Evolutionary conservation across 2,329 filamentous ascomycete species (phyloP).

Genomic region (Pseudocercospora ulei): DNA sequence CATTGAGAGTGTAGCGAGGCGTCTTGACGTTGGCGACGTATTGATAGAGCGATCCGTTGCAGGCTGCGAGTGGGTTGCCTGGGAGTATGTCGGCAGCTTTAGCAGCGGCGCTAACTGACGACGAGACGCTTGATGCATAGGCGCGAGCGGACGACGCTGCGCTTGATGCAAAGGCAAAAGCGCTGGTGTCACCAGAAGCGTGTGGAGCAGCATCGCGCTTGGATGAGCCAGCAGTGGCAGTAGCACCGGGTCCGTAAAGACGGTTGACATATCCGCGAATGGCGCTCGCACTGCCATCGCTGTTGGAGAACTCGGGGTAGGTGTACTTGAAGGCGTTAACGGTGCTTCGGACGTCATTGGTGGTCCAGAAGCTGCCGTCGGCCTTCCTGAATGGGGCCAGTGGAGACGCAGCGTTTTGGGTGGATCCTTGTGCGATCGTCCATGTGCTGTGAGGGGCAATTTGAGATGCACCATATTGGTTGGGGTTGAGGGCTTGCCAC

Average conservation of each 20-base stretch:
- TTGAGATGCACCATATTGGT: conserved; percentile 25
- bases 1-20: conserved; percentile 50
- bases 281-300: conserved; percentile 34
- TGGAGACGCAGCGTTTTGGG: conserved; percentile 20
- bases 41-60: conserved; percentile 46
- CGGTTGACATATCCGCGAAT: conserved; percentile 44
- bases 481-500: conserved; percentile 30
- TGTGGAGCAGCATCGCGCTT: conserved; percentile 24
- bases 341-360: conserved; percentile 48
- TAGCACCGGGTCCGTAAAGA: conserved; percentile 45
- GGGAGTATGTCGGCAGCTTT: conserved; percentile 12
- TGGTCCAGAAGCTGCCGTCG: conserved; percentile 57
- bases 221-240: conserved; percentile 31
- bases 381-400: conserved; percentile 56
- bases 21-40: conserved; percentile 61
- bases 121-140: neutral
- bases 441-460: conserved; percentile 27
- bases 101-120: conserved; percentile 2
- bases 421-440: conserved; percentile 27
- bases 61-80: conserved; percentile 26
- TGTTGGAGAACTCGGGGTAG: conserved; percentile 56
- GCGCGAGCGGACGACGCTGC: conserved; percentile 1
- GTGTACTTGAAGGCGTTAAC: conserved; percentile 59
- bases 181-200: neutral
- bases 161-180: neutral